These are phyloP conservation scores for Neurospora sp. DNA, from an alignment of 495 filamentous ascomycete genomes.

Conservation along the genomic window DNA sequence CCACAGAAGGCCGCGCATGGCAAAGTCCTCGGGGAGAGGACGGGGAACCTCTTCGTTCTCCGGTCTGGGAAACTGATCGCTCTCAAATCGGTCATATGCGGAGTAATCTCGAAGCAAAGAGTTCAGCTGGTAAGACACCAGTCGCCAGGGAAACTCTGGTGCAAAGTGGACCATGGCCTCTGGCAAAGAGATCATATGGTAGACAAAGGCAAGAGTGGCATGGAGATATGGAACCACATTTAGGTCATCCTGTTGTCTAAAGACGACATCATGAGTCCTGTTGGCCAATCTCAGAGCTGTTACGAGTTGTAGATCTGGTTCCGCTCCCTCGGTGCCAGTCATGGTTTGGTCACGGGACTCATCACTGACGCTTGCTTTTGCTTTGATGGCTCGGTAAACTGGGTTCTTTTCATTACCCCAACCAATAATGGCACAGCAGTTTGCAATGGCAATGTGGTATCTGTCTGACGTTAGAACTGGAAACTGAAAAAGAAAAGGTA, in stretches of 20 bases:
- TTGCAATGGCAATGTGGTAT: constrained; percentile 49
- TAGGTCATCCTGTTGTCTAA: constrained; percentile 49
- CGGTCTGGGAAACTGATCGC: constrained; percentile 39
- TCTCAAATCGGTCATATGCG: constrained; percentile 37
- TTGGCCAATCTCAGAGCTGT: constrained; percentile 18
- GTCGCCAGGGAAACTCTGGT: constrained; percentile 52
- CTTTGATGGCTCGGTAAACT: constrained; percentile 21
- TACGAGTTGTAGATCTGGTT: constrained; percentile 13
- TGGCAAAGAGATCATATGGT: constrained; percentile 42
- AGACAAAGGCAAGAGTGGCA: constrained; percentile 58
- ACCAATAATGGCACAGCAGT: constrained; percentile 28
- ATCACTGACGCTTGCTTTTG: not conserved
- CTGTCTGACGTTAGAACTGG: constrained; percentile 26
- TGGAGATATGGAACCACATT: constrained; percentile 61
- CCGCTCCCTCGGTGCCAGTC: constrained; percentile 9
- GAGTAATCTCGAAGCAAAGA: constrained; percentile 38
- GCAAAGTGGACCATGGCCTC: constrained; percentile 36
- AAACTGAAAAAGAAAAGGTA: constrained; percentile 42
- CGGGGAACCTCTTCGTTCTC: constrained; percentile 37
- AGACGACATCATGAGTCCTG: constrained; percentile 37
- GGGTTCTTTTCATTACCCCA: constrained; percentile 29
- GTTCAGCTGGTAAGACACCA: constrained; percentile 57
- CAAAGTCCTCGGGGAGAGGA: constrained; percentile 79
- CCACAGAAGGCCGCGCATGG: constrained; percentile 68
- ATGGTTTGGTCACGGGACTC: constrained; percentile 11